Conservation (phyloP, 441 rosid genomes). For the Dalechampia spathulata region DNA sequence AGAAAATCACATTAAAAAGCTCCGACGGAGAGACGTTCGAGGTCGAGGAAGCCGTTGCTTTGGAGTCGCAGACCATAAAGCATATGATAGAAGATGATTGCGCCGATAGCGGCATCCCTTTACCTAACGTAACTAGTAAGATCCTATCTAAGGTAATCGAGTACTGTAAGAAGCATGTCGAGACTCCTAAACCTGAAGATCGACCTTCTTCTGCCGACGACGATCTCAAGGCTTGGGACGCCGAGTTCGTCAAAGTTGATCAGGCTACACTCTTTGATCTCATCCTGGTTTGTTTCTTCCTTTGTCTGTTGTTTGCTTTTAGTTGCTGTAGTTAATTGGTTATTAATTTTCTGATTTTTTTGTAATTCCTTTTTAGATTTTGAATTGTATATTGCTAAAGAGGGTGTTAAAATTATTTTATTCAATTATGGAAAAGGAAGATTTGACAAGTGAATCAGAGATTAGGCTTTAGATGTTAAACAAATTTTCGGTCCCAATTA, state of each 20-base stretch:
- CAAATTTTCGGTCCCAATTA: too few relatives aligned
- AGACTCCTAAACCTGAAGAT: constrained; percentile 29
- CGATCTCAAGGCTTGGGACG: constrained; percentile 51
- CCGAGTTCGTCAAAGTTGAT: constrained; percentile 42
- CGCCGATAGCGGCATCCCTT: constrained; percentile 34
- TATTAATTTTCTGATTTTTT: too few relatives aligned
- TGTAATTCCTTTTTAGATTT: too few relatives aligned
- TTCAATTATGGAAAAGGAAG: too few relatives aligned
- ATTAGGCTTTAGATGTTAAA: too few relatives aligned
- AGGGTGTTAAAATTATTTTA: too few relatives aligned
- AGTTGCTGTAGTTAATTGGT: too few relatives aligned
- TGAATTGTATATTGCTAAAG: too few relatives aligned
- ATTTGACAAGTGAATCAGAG: too few relatives aligned
- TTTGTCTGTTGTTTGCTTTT: background rate
- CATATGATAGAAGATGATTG: constrained; percentile 45
- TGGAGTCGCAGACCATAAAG: constrained; percentile 43
- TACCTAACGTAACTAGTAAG: constrained; percentile 38
- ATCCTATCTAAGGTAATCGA: constrained; percentile 39
- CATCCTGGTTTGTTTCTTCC: background rate
- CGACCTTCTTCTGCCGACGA: constrained; percentile 25
- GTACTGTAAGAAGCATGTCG: constrained; percentile 45
- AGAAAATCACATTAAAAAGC: constrained; percentile 38
- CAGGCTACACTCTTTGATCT: constrained; percentile 18
- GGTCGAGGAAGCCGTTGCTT: constrained; percentile 41
- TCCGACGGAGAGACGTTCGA: constrained; percentile 40